Conservation (phyloP, 495 filamentous ascomycete genomes). For the Aspergillus cristatus region DNA sequence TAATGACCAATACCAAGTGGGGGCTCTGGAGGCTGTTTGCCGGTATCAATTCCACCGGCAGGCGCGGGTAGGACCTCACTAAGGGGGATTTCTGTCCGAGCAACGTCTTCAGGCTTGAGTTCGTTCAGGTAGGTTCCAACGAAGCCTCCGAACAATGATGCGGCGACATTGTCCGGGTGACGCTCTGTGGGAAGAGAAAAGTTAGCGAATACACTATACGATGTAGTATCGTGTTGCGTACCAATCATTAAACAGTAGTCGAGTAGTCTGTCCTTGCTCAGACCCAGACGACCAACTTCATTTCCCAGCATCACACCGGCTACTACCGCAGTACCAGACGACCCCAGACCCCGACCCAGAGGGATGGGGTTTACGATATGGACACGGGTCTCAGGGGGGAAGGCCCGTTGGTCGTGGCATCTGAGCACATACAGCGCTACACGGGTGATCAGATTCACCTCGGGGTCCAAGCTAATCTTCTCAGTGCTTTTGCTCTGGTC, state of each 20-base stretch:
- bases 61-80: conserved; percentile 85
- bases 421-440: conserved; percentile 86
- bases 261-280: conserved; percentile 75
- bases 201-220: neutral
- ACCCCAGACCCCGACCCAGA: conserved; percentile 80
- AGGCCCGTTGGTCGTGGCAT: conserved; percentile 74
- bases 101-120: conserved; percentile 73
- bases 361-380: conserved; percentile 93
- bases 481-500: conserved; percentile 65
- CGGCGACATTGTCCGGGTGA: conserved; percentile 95
- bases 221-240: conserved; percentile 16
- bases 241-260: conserved; percentile 95
- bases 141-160: conserved; percentile 92
- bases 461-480: conserved; percentile 66
- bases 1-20: conserved; percentile 86
- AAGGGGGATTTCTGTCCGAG: conserved; percentile 84
- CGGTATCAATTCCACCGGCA: conserved; percentile 81
- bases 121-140: conserved; percentile 92
- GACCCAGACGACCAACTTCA: conserved; percentile 69
- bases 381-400: conserved; percentile 78
- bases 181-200: conserved; percentile 51
- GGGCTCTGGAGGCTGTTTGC: conserved; percentile 73
- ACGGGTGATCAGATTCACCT: conserved; percentile 82
- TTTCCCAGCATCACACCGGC: conserved; percentile 88
- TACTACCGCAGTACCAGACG: conserved; percentile 88